phyloP scores from a whole-genome alignment of 805 yeast species.

The Kazachstania africana region DNA sequence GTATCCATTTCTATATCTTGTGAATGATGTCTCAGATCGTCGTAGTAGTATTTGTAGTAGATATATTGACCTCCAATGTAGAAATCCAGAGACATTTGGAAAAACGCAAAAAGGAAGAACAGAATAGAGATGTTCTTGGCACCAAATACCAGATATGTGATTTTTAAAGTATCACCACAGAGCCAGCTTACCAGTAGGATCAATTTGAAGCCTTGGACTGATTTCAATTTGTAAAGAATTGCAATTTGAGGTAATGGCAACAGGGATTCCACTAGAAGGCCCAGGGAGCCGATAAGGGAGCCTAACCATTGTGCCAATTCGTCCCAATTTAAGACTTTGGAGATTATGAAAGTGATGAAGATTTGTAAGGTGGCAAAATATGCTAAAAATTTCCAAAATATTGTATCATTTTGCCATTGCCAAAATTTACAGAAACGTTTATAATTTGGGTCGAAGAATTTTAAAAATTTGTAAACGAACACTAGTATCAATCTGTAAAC shows the following conservation, averaged over 20 bases:
- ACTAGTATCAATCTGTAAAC: slow-evolving; percentile 17
- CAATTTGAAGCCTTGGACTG: slow-evolving; percentile 69
- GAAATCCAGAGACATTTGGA: slow-evolving; percentile 67
- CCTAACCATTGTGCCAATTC: slow-evolving; percentile 45
- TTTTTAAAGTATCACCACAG: slow-evolving; percentile 75
- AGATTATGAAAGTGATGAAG: slow-evolving; percentile 19
- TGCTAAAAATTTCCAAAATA: slow-evolving; percentile 53
- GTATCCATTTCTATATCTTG: slow-evolving; percentile 3
- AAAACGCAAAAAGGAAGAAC: slow-evolving; percentile 59
- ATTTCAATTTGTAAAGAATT: slow-evolving; percentile 50
- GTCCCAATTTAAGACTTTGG: slow-evolving; percentile 29
- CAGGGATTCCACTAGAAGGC: slow-evolving; percentile 60
- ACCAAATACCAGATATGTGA: slow-evolving; percentile 64
- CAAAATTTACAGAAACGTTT: slow-evolving; percentile 59
- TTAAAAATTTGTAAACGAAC: slow-evolving; percentile 31
- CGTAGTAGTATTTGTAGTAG: slow-evolving; percentile 40
- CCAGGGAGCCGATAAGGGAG: slow-evolving; percentile 43
- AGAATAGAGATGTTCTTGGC: slow-evolving; percentile 54
- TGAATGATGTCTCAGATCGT: slow-evolving; percentile 17
- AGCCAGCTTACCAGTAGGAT: slow-evolving; percentile 75
- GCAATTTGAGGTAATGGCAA: slow-evolving; percentile 71
- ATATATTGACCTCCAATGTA: slow-evolving; percentile 64
- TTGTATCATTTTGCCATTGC: slow-evolving; percentile 65
- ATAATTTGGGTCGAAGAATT: slow-evolving; percentile 61
- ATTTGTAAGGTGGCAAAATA: slow-evolving; percentile 33